Evolutionary conservation across 805 yeast species (phyloP).

Genomic region (Millerozyma miso): DNA sequence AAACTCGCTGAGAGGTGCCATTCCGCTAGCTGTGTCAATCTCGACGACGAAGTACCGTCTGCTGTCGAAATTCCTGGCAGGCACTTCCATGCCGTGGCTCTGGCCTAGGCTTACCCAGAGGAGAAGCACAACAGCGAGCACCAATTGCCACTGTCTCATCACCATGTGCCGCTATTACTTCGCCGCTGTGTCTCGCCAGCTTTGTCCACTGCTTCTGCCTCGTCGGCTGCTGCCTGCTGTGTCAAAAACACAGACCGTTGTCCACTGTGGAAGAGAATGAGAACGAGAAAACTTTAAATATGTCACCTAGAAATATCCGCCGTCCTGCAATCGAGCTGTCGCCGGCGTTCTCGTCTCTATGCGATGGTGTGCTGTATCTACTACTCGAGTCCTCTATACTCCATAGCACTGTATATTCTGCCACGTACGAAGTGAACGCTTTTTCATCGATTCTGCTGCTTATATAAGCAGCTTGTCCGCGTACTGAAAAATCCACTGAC

Average conservation of each 20-base stretch:
- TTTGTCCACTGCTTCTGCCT: too few relatives aligned
- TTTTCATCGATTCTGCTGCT: not conserved
- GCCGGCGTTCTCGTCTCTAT: not conserved
- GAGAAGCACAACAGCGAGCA: slow-evolving; percentile 2
- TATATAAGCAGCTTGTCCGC: not conserved
- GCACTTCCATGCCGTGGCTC: slow-evolving; percentile 8
- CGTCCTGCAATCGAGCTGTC: too few relatives aligned
- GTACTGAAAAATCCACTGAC: not conserved
- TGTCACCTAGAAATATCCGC: too few relatives aligned
- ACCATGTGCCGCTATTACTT: too few relatives aligned
- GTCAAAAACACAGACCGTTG: too few relatives aligned
- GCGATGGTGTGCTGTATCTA: not conserved
- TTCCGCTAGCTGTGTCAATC: slow-evolving; percentile 28
- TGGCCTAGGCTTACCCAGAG: slow-evolving; percentile 4
- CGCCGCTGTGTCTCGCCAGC: too few relatives aligned
- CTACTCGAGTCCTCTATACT: not conserved
- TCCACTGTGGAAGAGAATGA: too few relatives aligned
- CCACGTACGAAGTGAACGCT: not conserved
- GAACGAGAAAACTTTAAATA: too few relatives aligned
- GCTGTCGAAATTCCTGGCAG: slow-evolving; percentile 41
- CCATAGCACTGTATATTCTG: not conserved
- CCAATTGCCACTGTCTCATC: not conserved
- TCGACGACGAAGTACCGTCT: slow-evolving; percentile 65
- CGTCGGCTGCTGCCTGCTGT: too few relatives aligned
- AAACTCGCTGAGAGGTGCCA: slow-evolving; percentile 31